Evolutionary conservation across 441 rosid species (phyloP).

Genomic region (Melastoma candidum): DNA sequence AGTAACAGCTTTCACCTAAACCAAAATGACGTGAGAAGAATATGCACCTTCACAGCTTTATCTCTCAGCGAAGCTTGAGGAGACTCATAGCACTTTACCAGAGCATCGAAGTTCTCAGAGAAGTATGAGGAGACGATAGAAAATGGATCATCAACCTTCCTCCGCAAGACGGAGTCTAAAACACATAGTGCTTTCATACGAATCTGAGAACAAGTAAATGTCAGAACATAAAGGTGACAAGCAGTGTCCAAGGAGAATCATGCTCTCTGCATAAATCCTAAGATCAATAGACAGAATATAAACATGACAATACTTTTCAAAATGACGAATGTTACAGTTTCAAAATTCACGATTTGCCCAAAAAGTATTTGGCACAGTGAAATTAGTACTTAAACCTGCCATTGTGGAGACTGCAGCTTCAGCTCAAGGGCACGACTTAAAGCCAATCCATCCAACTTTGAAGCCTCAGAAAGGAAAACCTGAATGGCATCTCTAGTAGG

Average conservation of each 20-base stretch:
- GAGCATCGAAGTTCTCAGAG: slow-evolving; percentile 50
- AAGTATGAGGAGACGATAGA: slow-evolving; percentile 60
- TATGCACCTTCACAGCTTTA: slow-evolving; percentile 69
- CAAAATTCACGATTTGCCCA: slow-evolving; percentile 9
- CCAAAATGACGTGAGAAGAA: background rate
- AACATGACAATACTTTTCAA: too few species aligned
- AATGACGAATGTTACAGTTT: background rate
- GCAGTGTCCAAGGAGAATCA: slow-evolving; percentile 5
- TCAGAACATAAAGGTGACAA: background rate
- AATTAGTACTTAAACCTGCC: slow-evolving; percentile 48
- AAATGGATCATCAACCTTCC: slow-evolving; percentile 59
- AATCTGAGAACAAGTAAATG: slow-evolving; percentile 34
- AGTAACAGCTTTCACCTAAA: background rate
- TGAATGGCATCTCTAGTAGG: slow-evolving; percentile 95
- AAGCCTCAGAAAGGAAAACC: slow-evolving; percentile 73
- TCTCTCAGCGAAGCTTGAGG: slow-evolving; percentile 90
- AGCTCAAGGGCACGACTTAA: slow-evolving; percentile 67
- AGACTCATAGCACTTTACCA: slow-evolving; percentile 68
- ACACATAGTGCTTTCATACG: slow-evolving; percentile 92
- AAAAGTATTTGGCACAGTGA: slow-evolving; percentile 13
- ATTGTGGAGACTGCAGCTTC: slow-evolving; percentile 79
- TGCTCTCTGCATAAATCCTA: background rate
- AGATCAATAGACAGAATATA: background rate
- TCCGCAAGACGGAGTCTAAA: slow-evolving; percentile 80
- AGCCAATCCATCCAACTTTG: slow-evolving; percentile 65